phyloP scores from a whole-genome alignment of 192 early-diverging fungal genomes.

The Backusella liffmaniae region DNA sequence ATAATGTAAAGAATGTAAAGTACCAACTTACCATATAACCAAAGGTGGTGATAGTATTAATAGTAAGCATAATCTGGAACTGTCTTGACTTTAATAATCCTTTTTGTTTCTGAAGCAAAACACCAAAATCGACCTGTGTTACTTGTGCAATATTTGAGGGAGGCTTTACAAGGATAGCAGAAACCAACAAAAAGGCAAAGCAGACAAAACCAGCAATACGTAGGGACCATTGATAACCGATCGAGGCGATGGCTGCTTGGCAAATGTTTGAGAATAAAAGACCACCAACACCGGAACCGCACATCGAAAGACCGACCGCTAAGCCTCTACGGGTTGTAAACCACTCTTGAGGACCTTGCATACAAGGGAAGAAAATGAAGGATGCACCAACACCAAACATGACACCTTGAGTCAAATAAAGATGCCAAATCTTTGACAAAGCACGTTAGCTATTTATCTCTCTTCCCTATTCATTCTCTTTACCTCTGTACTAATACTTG shows the following conservation, averaged over 20 bases:
- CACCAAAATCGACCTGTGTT: slow-evolving; percentile 7
- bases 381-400: slow-evolving; percentile 40
- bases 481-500: slow-evolving; percentile 17
- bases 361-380: slow-evolving; percentile 28
- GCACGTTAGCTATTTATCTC: too few relatives aligned
- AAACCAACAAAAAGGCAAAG: slow-evolving; percentile 7
- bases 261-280: slow-evolving; percentile 10
- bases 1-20: background rate
- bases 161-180: slow-evolving; percentile 13
- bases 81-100: background rate
- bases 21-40: slow-evolving; percentile 19
- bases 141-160: background rate
- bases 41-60: slow-evolving; percentile 25
- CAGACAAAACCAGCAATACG: slow-evolving; percentile 32
- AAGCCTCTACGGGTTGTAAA: slow-evolving; percentile 62
- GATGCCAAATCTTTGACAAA: slow-evolving; percentile 32
- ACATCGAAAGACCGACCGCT: slow-evolving; percentile 69
- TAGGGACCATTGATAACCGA: slow-evolving; percentile 21
- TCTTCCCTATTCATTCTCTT: background rate
- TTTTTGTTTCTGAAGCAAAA: slow-evolving; percentile 2
- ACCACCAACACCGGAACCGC: slow-evolving; percentile 73
- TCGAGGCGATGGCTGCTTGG: slow-evolving; percentile 5
- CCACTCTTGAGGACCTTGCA: slow-evolving; percentile 53
- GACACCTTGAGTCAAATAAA: slow-evolving; percentile 48
- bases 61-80: slow-evolving; percentile 12